A percentile compares a stretch with the other conserved stretches of the same genome.
These are phyloP conservation scores for Patellifolia procumbens DNA, from an alignment of 179 eudicot species.

Conservation along the genomic window DNA sequence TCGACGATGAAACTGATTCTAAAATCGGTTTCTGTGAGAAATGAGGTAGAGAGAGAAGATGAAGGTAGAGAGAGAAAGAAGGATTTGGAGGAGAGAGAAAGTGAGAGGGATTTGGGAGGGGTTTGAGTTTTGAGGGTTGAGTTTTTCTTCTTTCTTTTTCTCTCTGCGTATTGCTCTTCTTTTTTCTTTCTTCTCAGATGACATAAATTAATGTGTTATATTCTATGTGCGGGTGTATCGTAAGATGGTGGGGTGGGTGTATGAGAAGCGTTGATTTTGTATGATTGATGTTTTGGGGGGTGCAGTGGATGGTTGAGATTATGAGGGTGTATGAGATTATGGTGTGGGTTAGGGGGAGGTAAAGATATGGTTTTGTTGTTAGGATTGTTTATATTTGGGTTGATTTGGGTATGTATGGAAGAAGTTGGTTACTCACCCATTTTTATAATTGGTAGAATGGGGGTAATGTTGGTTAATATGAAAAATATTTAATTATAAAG, in stretches of 20 bases:
- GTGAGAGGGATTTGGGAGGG: neutral
- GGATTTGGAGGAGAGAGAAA: neutral
- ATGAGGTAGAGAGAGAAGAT: conserved; percentile 11
- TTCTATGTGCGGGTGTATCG: neutral
- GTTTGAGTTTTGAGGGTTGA: conserved; percentile 18
- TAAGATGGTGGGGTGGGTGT: neutral
- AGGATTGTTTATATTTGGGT: neutral
- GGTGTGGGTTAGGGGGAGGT: neutral
- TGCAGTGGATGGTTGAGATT: conserved; percentile 1
- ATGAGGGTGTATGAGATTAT: neutral
- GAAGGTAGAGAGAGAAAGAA: conserved; percentile 14
- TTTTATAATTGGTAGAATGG: no score
- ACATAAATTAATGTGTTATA: neutral
- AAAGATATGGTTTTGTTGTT: neutral
- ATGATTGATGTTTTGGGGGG: conserved; percentile 2
- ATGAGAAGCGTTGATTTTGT: neutral
- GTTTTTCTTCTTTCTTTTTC: conserved; percentile 8
- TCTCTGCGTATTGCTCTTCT: neutral
- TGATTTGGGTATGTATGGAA: neutral
- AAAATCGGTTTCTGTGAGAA: no score
- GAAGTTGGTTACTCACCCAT: no score
- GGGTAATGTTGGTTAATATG: no score
- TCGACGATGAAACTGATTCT: conserved; percentile 20
- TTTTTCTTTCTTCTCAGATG: neutral
- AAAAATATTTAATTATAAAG: no score